Evolutionary conservation across 139 green algal genomes (phyloP), one percentile per base, ranked within the genome.

Genomic region (Mesotaenium endlicherianum): DNA sequence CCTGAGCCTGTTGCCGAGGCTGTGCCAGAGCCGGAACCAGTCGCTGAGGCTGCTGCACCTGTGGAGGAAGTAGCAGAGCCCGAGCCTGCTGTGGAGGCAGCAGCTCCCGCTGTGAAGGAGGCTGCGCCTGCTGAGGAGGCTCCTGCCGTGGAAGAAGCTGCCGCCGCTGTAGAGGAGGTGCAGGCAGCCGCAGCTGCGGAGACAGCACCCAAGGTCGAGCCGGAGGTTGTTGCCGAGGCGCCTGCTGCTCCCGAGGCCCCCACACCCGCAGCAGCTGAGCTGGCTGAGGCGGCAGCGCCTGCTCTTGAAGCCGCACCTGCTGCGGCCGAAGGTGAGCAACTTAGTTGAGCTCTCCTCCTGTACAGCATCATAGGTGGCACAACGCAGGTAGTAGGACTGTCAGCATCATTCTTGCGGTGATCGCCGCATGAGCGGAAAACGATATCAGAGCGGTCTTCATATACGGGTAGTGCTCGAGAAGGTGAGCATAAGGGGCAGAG

Each of bases 161-260:
- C 70, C 49, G 5, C 26, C 1, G 70, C 70, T 42, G 5, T 3
- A 47, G 45, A 3, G 47, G 70, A 30, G 14, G 38, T 74, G 8
- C 6, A 8, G 14, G 36, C 45, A 84, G 77, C 44, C 20, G 39
- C 68, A 36, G 59, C 59, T 17, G 26, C 30, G 39, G 78, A 64
- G 26, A 64, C 53, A 64, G 53, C 20, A 64, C 26, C 53, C 20
- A 64, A 64, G 26, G 53, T 64, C 53, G 45, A 26, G 14, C 8
- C 11, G 8, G 14, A 8, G 14, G 36, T n/a, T 77, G 77, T n/a
- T 17, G 43, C 68, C n/a, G 60, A 74, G 38, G 60, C 38, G 20
- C 8, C 8, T 70, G 55, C 74, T 68, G 31, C 45, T 69, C 81
- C 70, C 8, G 76, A 49, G 50, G 49, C 72, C 41, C 76, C 75